Percentiles rank a stretch among this genome's conserved stretches.
Conservation (phyloP, 176 grass and related monocot genomes). For the Elaeis guineensis region DNA sequence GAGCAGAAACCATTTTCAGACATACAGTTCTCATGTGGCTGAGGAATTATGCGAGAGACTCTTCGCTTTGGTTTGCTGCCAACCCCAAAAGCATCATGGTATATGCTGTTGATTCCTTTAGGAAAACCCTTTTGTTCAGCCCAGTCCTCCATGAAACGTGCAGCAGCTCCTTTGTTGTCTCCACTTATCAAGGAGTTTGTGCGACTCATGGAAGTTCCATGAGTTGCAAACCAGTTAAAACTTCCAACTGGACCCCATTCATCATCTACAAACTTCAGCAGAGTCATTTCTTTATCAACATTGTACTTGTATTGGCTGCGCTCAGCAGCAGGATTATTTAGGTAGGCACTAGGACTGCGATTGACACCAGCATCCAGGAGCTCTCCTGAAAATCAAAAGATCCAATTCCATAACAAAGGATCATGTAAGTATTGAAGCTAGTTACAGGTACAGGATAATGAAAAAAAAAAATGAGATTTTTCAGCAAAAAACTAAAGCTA, state of each 20-base stretch:
- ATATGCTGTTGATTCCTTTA: constrained; percentile 19
- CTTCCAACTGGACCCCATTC: constrained; percentile 68
- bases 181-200: constrained; percentile 92
- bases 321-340: constrained; percentile 77
- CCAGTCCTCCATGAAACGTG: constrained; percentile 98
- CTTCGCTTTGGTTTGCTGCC: constrained; percentile 35
- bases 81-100: constrained; percentile 22
- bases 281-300: constrained; percentile 90
- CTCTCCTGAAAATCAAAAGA: constrained; percentile 62
- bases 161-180: constrained; percentile 95
- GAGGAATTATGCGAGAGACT: constrained; percentile 77
- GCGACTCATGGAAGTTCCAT: constrained; percentile 96
- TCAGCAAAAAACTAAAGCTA: too few species aligned
- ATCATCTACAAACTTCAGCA: constrained; percentile 86
- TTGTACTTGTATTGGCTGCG: constrained; percentile 62
- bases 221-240: constrained; percentile 98
- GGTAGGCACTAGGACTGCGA: constrained; percentile 84
- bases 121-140: constrained; percentile 52
- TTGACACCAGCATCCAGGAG: constrained; percentile 77
- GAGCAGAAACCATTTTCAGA: constrained; percentile 5
- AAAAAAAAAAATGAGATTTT: background rate
- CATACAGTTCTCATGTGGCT: constrained; percentile 74
- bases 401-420: constrained; percentile 1
- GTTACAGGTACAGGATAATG: background rate
- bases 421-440: background rate